Conservation (phyloP, 805 yeast species). For the Priceomyces melissophilus region DNA sequence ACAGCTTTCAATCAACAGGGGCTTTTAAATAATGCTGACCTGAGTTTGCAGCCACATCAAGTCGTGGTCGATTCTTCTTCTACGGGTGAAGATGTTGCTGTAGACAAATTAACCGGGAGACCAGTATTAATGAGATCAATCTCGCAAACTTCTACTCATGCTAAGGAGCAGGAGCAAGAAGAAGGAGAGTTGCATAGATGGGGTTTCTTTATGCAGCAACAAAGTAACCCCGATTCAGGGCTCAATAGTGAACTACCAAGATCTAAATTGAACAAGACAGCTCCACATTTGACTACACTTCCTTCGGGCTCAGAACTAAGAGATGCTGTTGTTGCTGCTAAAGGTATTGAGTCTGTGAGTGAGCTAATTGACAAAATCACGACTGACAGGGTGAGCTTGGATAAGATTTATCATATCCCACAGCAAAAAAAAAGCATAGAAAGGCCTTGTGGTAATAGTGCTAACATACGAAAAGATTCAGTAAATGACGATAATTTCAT, state of each 20-base stretch:
- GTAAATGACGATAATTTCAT: neutral
- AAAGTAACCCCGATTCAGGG: constrained; percentile 25
- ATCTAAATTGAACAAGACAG: constrained; percentile 5
- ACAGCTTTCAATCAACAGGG: constrained; percentile 16
- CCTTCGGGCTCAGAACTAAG: constrained; percentile 56
- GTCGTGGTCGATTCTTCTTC: constrained; percentile 65
- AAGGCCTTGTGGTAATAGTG: neutral
- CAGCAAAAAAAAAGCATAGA: neutral
- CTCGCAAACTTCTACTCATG: constrained; percentile 64
- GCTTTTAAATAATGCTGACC: constrained; percentile 20
- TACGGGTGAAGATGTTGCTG: constrained; percentile 49
- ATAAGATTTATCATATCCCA: constrained; percentile 39
- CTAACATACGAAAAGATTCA: neutral
- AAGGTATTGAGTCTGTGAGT: constrained; percentile 67
- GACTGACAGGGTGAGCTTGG: constrained; percentile 49
- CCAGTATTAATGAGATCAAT: constrained; percentile 64
- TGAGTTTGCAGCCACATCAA: constrained; percentile 55
- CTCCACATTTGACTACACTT: constrained; percentile 36
- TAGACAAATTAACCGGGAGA: constrained; percentile 68
- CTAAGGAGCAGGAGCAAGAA: constrained; percentile 78
- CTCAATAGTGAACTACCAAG: constrained; percentile 3
- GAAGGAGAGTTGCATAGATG: constrained; percentile 90
- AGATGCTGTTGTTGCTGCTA: constrained; percentile 66
- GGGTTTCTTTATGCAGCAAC: constrained; percentile 76
- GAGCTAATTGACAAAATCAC: constrained; percentile 66